These are phyloP conservation scores for Phytophthora lateralis DNA, from an alignment of 352 stramenopile genomes.

Conservation along the genomic window DNA sequence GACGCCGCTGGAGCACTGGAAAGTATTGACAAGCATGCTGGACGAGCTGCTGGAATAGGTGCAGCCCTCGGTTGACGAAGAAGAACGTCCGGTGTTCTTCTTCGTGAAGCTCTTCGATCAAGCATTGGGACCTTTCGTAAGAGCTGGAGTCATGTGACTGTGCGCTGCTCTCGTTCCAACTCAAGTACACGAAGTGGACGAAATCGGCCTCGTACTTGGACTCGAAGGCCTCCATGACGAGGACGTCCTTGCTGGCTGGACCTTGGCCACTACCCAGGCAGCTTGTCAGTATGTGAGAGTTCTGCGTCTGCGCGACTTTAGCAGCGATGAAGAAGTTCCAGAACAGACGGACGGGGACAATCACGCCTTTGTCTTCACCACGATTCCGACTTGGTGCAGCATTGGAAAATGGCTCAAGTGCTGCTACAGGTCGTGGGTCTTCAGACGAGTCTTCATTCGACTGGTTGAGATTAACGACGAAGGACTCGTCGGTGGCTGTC, in stretches of 20 bases:
- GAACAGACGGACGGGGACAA: constrained; percentile 43
- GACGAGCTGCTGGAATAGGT: constrained; percentile 48
- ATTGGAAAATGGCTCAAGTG: constrained; percentile 3
- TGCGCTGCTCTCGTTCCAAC: constrained; percentile 28
- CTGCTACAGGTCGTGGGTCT: not conserved
- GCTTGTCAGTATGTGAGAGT: constrained; percentile 5
- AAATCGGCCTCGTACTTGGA: constrained; percentile 44
- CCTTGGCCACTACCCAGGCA: constrained; percentile 8
- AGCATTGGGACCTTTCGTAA: not conserved
- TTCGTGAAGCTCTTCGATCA: constrained; percentile 43
- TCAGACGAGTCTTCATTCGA: not conserved
- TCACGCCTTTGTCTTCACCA: constrained; percentile 8
- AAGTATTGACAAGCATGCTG: constrained; percentile 45
- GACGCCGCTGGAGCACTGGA: constrained; percentile 48
- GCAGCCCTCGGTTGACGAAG: constrained; percentile 24
- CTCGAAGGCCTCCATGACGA: constrained; percentile 43
- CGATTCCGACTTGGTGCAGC: constrained; percentile 7
- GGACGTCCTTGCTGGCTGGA: constrained; percentile 27
- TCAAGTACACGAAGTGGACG: constrained; percentile 62
- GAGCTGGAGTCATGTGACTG: not conserved
- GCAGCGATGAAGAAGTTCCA: constrained; percentile 60
- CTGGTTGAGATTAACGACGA: constrained; percentile 13
- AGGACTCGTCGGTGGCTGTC: constrained; percentile 30
- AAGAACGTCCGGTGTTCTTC: constrained; percentile 44
- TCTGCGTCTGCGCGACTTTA: constrained; percentile 3